A percentile compares a stretch with the other conserved stretches of the same genome.
Conservation (phyloP, 805 yeast species). For the Tetrapisispora namnaoensis region DNA sequence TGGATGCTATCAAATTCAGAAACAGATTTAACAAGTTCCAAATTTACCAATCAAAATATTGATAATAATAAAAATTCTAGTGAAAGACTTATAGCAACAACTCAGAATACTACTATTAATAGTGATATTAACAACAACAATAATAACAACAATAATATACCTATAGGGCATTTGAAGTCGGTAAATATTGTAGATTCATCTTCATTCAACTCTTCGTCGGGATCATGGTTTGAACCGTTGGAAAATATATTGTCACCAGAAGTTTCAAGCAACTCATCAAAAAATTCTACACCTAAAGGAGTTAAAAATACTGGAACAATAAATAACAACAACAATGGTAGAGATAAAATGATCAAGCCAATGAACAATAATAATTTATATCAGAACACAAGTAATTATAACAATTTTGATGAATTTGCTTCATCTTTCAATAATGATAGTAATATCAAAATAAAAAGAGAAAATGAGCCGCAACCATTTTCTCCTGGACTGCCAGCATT, state of each 20-base stretch:
- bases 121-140: too few relatives aligned
- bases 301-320: neutral
- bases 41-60: neutral
- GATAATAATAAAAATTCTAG: neutral
- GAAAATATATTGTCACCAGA: conserved; percentile 21
- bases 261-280: conserved; percentile 11
- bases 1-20: conserved; percentile 2
- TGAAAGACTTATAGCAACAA: neutral
- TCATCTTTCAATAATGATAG: neutral
- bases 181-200: neutral
- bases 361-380: neutral
- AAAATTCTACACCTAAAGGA: neutral
- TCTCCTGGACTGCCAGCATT: conserved; percentile 1
- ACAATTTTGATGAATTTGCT: neutral
- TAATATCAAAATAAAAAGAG: neutral
- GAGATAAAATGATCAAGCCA: neutral
- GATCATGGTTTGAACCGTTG: conserved; percentile 22
- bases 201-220: conserved; percentile 1
- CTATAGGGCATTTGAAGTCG: neutral
- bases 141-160: neutral
- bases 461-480: neutral
- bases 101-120: neutral
- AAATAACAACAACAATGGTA: neutral
- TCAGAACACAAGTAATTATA: neutral
- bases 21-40: neutral